Conservation (phyloP, 352 stramenopile genomes). For the Globisporangium spiculum region DNA sequence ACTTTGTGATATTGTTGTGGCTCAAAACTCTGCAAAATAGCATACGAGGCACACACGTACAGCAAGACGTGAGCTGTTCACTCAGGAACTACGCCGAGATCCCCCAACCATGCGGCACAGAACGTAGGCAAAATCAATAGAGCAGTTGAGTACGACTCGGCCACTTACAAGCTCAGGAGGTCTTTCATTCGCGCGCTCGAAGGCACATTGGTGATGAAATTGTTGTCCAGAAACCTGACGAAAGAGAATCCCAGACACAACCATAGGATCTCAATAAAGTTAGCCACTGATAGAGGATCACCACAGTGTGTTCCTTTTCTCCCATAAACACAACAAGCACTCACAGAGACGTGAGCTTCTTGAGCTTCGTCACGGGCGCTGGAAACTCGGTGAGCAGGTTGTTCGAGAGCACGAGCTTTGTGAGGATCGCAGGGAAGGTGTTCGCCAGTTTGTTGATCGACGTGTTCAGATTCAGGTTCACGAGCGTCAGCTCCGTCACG, state of each 20-base stretch:
- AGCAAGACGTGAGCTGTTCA: not conserved
- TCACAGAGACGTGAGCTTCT: not conserved
- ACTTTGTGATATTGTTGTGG: constrained; percentile 12
- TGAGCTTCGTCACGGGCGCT: not conserved
- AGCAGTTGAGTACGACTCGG: not conserved
- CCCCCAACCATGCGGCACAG: not conserved
- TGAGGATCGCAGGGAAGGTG: not conserved
- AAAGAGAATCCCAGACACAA: not conserved
- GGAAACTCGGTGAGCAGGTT: constrained; percentile 2
- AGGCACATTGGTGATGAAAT: constrained; percentile 6
- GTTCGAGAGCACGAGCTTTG: constrained; percentile 7
- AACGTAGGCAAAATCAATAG: not conserved
- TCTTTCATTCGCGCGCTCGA: not conserved
- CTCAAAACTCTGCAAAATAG: constrained; percentile 1
- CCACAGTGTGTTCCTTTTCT: not conserved
- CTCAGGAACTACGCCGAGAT: not conserved
- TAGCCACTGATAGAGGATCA: not conserved
- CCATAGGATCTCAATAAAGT: not conserved
- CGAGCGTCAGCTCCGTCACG: constrained; percentile 5
- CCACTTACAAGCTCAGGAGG: not conserved
- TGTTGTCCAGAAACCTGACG: constrained; percentile 1
- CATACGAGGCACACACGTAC: not conserved
- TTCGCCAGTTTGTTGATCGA: not conserved
- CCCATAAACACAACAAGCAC: not conserved
- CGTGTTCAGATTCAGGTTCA: constrained; percentile 3